Conservation (phyloP, 176 grass and related monocot species). For the Aegilops speltoides region DNA sequence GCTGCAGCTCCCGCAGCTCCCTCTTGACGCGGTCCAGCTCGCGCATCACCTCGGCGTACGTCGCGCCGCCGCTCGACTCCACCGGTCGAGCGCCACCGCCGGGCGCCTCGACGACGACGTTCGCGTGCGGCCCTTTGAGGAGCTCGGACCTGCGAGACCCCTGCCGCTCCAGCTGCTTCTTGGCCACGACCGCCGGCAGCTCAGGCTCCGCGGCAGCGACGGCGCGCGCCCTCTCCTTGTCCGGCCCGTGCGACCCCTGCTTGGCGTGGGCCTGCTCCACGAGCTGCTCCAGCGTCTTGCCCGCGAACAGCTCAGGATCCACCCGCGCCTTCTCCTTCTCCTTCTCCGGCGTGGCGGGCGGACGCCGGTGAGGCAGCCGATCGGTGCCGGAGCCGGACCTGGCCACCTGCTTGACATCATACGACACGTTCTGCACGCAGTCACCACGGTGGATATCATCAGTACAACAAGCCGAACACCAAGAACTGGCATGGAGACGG, state of each 20-base stretch:
- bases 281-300: background rate
- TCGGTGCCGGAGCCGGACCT: background rate
- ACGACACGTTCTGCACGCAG: constrained; percentile 20
- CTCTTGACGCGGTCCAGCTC: constrained; percentile 58
- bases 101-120: background rate
- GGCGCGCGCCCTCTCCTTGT: constrained; percentile 36
- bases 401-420: background rate
- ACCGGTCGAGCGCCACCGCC: background rate
- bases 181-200: constrained; percentile 16
- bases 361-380: constrained; percentile 8
- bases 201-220: constrained; percentile 25
- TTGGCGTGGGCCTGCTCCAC: background rate
- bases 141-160: constrained; percentile 25
- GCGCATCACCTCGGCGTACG: constrained; percentile 46
- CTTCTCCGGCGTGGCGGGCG: constrained; percentile 13
- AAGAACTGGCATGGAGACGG: too few species aligned
- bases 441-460: background rate
- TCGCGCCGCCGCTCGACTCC: background rate
- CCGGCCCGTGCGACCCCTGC: background rate
- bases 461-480: background rate
- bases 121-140: background rate
- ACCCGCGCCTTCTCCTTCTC: background rate
- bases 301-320: background rate
- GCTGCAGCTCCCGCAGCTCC: constrained; percentile 66
- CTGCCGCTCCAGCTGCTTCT: constrained; percentile 36